Evolutionary conservation across 1,284 basidiomycete species (phyloP).

Genomic region (Trametes versicolor): DNA sequence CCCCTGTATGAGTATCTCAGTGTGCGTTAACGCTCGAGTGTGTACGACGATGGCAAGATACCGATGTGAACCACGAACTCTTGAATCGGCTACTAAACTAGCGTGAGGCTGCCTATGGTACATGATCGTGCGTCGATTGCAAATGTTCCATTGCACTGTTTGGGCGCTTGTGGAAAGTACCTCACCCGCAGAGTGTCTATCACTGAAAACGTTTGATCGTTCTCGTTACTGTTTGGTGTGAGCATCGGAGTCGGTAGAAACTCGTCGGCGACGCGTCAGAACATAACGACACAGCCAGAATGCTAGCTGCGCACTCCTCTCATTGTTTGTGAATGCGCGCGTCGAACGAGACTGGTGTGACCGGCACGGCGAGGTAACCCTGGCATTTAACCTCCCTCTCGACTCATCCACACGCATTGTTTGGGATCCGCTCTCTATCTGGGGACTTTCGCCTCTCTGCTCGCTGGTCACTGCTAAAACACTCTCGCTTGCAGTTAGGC

Average conservation of each 20-base stretch:
- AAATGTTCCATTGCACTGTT: too few relatives aligned
- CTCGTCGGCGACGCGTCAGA: too few relatives aligned
- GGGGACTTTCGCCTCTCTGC: not conserved
- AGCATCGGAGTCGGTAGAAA: too few relatives aligned
- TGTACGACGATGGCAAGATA: not conserved
- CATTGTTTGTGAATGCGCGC: not conserved
- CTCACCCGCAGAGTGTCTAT: too few relatives aligned
- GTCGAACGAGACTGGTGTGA: not conserved
- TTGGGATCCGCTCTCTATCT: not conserved
- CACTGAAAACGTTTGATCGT: too few relatives aligned
- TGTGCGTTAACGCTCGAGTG: not conserved
- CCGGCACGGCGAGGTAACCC: not conserved
- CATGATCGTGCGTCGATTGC: too few relatives aligned
- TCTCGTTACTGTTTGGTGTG: too few relatives aligned
- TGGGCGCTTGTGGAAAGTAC: too few relatives aligned
- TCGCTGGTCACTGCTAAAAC: not conserved
- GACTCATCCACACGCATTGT: not conserved
- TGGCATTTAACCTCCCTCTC: not conserved
- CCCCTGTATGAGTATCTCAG: constrained; percentile 27
- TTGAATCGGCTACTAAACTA: too few relatives aligned
- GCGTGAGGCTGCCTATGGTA: too few relatives aligned
- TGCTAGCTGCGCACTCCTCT: not conserved
- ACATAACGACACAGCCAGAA: too few relatives aligned
- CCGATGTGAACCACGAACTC: not conserved
- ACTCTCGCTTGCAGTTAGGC: too few relatives aligned